These are phyloP conservation scores for Beauveria scarabaeidicola DNA, from an alignment of 2,329 filamentous ascomycete species.

Conservation along the genomic window DNA sequence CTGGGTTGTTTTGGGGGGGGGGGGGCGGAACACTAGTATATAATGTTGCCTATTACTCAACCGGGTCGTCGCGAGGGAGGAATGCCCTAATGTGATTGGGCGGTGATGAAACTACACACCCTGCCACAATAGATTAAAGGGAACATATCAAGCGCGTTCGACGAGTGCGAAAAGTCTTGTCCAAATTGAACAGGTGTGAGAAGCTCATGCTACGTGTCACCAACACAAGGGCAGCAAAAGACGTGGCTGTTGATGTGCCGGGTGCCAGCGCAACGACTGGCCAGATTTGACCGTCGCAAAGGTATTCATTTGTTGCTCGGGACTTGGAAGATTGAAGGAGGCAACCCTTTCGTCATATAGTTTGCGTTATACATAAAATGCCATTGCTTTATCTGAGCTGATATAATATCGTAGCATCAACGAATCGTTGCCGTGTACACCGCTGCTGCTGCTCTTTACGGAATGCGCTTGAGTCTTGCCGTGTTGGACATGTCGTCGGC, in stretches of 20 bases:
- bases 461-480: slow-evolving; percentile 10
- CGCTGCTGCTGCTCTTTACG: background rate
- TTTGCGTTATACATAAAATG: background rate
- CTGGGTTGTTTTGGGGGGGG: too few relatives aligned
- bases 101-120: background rate
- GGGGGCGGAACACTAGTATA: background rate
- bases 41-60: background rate
- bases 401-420: background rate
- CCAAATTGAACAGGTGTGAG: background rate
- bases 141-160: background rate
- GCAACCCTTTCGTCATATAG: background rate
- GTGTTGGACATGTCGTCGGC: slow-evolving; percentile 14
- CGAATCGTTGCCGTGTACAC: background rate
- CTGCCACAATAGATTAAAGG: background rate
- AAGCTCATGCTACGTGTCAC: slow-evolving; percentile 1
- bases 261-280: background rate
- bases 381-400: background rate
- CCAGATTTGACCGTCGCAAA: too few relatives aligned
- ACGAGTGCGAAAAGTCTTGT: background rate
- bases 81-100: background rate
- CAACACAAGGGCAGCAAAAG: background rate
- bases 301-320: background rate
- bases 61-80: background rate
- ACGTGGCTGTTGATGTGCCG: background rate
- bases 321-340: background rate